Evolutionary conservation across 1,139 yeast species (phyloP).

Genomic region (Zygosaccharomyces pseudobailii): DNA sequence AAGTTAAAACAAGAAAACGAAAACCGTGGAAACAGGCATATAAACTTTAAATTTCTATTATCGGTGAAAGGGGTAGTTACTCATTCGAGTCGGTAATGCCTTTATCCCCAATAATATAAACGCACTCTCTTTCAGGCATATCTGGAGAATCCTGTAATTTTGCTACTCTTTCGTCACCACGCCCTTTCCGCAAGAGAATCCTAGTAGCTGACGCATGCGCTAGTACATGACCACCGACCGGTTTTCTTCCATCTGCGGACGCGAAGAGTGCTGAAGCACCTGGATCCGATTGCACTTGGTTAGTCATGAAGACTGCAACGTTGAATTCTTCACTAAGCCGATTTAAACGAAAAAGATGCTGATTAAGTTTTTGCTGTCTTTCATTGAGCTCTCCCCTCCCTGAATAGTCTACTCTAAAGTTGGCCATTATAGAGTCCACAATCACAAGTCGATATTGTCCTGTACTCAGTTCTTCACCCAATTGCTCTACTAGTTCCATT

Average conservation of each 20-base stretch:
- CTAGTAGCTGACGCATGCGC: slow-evolving; percentile 66
- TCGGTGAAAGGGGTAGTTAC: slow-evolving; percentile 7
- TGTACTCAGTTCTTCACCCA: slow-evolving; percentile 46
- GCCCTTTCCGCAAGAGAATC: slow-evolving; percentile 52
- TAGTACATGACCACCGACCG: slow-evolving; percentile 60
- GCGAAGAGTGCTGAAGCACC: slow-evolving; percentile 64
- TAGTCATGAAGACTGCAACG: slow-evolving; percentile 55
- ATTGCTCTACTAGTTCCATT: slow-evolving; percentile 50
- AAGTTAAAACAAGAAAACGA: neutral
- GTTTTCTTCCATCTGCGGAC: slow-evolving; percentile 60
- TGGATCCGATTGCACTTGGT: slow-evolving; percentile 65
- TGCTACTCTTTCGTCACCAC: slow-evolving; percentile 63
- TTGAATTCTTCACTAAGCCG: slow-evolving; percentile 57
- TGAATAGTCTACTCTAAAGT: slow-evolving; percentile 54
- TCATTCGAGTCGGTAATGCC: slow-evolving; percentile 48
- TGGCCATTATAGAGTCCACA: slow-evolving; percentile 59
- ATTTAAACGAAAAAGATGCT: slow-evolving; percentile 49
- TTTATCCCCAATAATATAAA: slow-evolving; percentile 48
- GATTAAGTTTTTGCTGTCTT: slow-evolving; percentile 56
- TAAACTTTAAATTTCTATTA: slow-evolving; percentile 15
- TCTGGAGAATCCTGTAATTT: slow-evolving; percentile 61
- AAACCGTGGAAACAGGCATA: slow-evolving; percentile 19
- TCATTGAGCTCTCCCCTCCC: slow-evolving; percentile 61
- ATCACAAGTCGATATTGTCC: slow-evolving; percentile 45
- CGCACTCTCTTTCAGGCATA: slow-evolving; percentile 56